These are phyloP conservation scores for Telfairia occidentalis DNA, from an alignment of 331 rosid genomes.

Conservation along the genomic window DNA sequence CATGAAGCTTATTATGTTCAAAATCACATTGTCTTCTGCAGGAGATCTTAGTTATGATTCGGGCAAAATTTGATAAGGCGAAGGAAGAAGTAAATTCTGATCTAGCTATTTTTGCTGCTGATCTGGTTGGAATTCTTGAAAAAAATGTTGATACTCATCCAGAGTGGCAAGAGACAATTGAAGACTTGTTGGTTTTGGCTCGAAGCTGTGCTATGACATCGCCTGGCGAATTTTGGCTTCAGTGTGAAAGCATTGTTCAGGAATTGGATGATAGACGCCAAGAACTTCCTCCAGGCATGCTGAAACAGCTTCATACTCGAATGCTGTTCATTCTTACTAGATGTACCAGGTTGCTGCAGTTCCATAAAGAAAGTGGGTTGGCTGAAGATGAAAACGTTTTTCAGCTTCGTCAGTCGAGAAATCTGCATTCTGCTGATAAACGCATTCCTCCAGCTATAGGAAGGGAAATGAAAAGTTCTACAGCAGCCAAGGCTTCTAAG, in stretches of 20 bases:
- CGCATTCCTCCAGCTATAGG: slow-evolving; percentile 45
- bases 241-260: slow-evolving; percentile 96
- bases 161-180: slow-evolving; percentile 92
- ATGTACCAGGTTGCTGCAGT: slow-evolving; percentile 90
- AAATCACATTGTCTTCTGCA: slow-evolving; percentile 31
- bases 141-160: slow-evolving; percentile 88
- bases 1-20: slow-evolving; percentile 16
- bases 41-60: slow-evolving; percentile 78
- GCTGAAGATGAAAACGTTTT: slow-evolving; percentile 76
- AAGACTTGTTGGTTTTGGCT: slow-evolving; percentile 90
- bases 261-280: slow-evolving; percentile 98
- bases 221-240: slow-evolving; percentile 93
- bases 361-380: slow-evolving; percentile 86
- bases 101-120: slow-evolving; percentile 88
- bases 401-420: slow-evolving; percentile 70
- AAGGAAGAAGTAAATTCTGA: slow-evolving; percentile 91
- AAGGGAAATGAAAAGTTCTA: slow-evolving; percentile 50
- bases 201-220: slow-evolving; percentile 93
- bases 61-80: slow-evolving; percentile 83
- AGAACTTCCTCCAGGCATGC: slow-evolving; percentile 80
- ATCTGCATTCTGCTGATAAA: slow-evolving; percentile 57
- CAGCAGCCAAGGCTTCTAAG: slow-evolving; percentile 40
- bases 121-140: slow-evolving; percentile 87
- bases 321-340: slow-evolving; percentile 97
- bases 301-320: slow-evolving; percentile 88